These are phyloP conservation scores for Melaleuca quinquenervia DNA, from an alignment of 345 rosid species.

Conservation along the genomic window DNA sequence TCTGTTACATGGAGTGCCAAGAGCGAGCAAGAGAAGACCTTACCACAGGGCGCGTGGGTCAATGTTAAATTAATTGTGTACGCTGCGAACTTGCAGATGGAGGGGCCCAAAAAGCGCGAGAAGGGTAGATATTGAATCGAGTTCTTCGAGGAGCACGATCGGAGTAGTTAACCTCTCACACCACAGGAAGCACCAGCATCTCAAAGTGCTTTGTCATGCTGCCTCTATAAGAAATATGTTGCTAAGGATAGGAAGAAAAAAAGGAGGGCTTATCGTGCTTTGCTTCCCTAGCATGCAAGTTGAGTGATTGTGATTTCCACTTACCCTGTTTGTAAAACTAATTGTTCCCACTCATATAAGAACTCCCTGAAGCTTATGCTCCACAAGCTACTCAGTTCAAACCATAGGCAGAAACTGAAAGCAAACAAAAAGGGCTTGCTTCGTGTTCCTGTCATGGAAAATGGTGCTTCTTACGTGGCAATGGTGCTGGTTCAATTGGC, in stretches of 20 bases:
- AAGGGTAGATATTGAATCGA: neutral
- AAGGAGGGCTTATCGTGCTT: neutral
- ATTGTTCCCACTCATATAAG: neutral
- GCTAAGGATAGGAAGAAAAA: neutral
- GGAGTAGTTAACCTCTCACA: neutral
- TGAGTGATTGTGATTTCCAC: neutral
- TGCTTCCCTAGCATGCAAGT: neutral
- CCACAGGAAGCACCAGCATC: neutral
- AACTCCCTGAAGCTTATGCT: neutral
- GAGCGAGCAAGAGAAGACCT: neutral
- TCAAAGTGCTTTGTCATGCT: neutral
- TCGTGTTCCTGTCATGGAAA: conserved; percentile 4
- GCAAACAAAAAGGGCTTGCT: neutral
- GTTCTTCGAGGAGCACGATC: neutral
- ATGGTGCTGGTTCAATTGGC: conserved; percentile 21
- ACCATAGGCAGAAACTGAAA: neutral
- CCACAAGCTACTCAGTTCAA: neutral
- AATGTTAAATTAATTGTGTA: neutral
- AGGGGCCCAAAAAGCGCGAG: neutral
- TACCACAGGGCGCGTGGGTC: neutral
- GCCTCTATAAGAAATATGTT: neutral
- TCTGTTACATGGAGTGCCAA: neutral
- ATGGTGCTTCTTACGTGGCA: conserved; percentile 10
- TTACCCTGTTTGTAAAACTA: neutral
- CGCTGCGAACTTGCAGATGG: neutral